Percentiles rank a stretch among this genome's conserved stretches.
These are phyloP conservation scores for Polyporus arcularius DNA, from an alignment of 768 basidiomycete species.

Conservation along the genomic window DNA sequence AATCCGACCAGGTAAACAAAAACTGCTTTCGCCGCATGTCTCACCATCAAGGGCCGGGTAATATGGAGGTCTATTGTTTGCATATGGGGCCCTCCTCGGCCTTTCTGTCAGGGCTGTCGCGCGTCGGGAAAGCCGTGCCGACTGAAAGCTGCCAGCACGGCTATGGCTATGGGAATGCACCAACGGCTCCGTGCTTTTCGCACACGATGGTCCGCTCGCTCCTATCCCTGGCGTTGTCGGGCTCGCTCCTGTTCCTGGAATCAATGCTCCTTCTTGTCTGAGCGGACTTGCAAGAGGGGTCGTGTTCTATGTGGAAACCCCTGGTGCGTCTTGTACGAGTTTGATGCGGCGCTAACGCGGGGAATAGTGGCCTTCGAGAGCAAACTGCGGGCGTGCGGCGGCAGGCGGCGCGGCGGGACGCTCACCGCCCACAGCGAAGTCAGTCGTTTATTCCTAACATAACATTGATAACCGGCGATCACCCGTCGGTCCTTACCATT, in stretches of 20 bases:
- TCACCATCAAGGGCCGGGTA: conserved; percentile 4
- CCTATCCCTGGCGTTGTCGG: conserved; percentile 8
- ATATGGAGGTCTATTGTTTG: conserved; percentile 6
- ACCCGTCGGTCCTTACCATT: conserved; percentile 16
- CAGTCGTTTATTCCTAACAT: conserved; percentile 6
- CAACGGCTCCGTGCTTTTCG: conserved; percentile 21
- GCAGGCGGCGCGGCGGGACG: conserved; percentile 5
- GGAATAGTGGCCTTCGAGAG: neutral
- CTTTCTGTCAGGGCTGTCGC: conserved; percentile 11
- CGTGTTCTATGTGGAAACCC: conserved; percentile 1
- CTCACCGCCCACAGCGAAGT: conserved; percentile 7
- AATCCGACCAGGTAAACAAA: neutral
- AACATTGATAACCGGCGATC: conserved; percentile 17
- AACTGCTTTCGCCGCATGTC: neutral
- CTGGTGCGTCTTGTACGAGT: neutral
- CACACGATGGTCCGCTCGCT: conserved; percentile 7
- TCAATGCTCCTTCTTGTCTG: neutral
- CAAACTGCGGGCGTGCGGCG: neutral
- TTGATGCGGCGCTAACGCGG: neutral
- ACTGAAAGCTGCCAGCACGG: conserved; percentile 1
- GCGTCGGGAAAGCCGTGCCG: conserved; percentile 12
- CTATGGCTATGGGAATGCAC: conserved; percentile 7
- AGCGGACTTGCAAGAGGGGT: neutral
- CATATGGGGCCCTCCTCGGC: conserved; percentile 6
- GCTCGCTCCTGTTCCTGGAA: neutral